phyloP scores from a whole-genome alignment of 176 grass and related monocot species.

The Luzula sylvatica region DNA sequence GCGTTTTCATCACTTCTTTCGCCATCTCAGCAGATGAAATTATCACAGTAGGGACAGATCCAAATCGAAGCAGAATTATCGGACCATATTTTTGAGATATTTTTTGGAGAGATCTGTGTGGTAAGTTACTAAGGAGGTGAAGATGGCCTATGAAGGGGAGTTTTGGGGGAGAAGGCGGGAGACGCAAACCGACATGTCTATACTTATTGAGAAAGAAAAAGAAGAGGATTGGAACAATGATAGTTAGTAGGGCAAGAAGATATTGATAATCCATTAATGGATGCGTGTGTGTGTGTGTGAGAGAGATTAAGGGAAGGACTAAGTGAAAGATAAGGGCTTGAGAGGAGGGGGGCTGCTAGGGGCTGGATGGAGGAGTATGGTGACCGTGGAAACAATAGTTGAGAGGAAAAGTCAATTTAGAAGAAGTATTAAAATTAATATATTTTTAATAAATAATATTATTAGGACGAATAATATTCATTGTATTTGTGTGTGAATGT shows the following conservation, averaged over 20 bases:
- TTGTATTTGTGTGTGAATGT: no score
- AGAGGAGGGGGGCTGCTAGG: no score
- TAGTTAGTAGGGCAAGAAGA: not conserved
- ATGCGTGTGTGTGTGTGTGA: not conserved
- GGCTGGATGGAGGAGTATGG: no score
- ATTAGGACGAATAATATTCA: no score
- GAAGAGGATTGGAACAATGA: not conserved
- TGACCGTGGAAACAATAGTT: no score
- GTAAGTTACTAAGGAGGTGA: not conserved
- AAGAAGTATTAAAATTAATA: no score
- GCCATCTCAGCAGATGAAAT: not conserved
- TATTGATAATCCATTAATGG: not conserved
- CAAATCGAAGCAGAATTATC: conserved; percentile 37
- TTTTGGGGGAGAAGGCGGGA: not conserved
- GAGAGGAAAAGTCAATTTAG: no score
- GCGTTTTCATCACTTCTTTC: not conserved
- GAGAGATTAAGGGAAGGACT: no score
- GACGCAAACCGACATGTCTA: not conserved
- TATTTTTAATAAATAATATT: no score
- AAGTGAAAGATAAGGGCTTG: no score
- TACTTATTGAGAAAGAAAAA: not conserved
- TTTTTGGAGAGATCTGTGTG: not conserved
- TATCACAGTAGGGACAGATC: conserved; percentile 1
- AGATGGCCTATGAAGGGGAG: not conserved
- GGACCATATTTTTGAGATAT: conserved; percentile 23